Conservation (phyloP, 2,329 filamentous ascomycete species). For the Nigrospora oryzae region DNA sequence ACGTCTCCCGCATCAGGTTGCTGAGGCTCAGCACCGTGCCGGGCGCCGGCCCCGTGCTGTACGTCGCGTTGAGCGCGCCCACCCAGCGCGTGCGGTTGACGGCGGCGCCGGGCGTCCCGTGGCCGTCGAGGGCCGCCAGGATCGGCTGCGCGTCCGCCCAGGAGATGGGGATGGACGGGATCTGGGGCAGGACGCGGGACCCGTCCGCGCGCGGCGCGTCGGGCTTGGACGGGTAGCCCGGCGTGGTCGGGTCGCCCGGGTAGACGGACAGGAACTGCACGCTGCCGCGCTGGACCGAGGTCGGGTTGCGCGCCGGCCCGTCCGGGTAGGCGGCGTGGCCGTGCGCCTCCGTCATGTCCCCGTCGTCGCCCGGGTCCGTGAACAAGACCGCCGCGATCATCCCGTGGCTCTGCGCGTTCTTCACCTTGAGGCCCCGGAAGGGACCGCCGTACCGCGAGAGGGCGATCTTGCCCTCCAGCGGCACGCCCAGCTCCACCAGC, state of each 20-base stretch:
- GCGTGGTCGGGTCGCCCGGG: slow-evolving; percentile 66
- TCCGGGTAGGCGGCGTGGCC: slow-evolving; percentile 65
- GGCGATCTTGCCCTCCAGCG: slow-evolving; percentile 68
- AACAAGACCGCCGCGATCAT: slow-evolving; percentile 68
- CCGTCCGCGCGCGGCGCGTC: slow-evolving; percentile 58
- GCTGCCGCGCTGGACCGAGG: slow-evolving; percentile 71
- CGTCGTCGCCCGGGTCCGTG: slow-evolving; percentile 68
- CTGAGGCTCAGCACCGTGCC: slow-evolving; percentile 53
- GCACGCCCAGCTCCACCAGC: slow-evolving; percentile 57
- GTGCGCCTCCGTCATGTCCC: slow-evolving; percentile 64
- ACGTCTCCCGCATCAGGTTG: slow-evolving; percentile 63
- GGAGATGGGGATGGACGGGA: slow-evolving; percentile 76
- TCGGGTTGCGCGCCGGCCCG: slow-evolving; percentile 70
- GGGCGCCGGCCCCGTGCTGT: slow-evolving; percentile 37
- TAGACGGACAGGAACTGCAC: slow-evolving; percentile 58
- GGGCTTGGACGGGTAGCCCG: slow-evolving; percentile 71
- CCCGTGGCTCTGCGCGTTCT: slow-evolving; percentile 70
- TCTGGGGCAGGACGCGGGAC: slow-evolving; percentile 56
- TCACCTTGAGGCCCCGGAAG: slow-evolving; percentile 77
- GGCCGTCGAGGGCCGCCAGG: slow-evolving; percentile 68
- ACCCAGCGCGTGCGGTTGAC: slow-evolving; percentile 55
- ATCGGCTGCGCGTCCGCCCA: slow-evolving; percentile 69
- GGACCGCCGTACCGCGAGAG: slow-evolving; percentile 67
- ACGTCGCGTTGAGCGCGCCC: slow-evolving; percentile 36
- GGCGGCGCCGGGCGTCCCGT: slow-evolving; percentile 59